phyloP scores from a whole-genome alignment of 306 rosid genomes.

The Rosa lucieae region DNA sequence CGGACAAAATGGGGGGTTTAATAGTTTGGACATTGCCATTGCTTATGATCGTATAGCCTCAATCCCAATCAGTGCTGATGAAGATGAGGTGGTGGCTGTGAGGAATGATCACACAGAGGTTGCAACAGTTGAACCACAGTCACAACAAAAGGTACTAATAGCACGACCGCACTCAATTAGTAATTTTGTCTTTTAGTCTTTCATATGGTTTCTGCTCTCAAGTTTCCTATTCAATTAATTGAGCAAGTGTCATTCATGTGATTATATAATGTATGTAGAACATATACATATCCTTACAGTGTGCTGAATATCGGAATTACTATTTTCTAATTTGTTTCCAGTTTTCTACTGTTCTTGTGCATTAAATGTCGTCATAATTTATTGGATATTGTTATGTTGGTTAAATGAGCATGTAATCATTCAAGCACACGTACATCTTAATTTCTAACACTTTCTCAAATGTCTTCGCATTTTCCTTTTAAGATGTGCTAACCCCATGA shows the following conservation, averaged over 20 bases:
- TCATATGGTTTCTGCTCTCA: not conserved
- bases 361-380: not conserved
- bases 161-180: not conserved
- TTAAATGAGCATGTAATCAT: not conserved
- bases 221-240: not conserved
- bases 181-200: not conserved
- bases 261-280: not conserved
- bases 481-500: not conserved
- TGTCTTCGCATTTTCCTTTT: not conserved
- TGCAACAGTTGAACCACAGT: not conserved
- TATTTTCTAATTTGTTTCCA: not conserved
- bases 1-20: constrained; percentile 2
- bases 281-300: not conserved
- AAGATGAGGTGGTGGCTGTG: not conserved
- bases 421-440: not conserved
- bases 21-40: not conserved
- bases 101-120: not conserved
- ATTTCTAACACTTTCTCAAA: not conserved
- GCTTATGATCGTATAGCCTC: not conserved
- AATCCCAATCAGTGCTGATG: not conserved
- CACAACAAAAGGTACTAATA: not conserved
- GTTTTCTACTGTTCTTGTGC: not conserved
- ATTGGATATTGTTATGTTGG: not conserved
- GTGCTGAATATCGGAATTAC: not conserved
- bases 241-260: not conserved